Percentiles rank a stretch among this genome's conserved stretches.
phyloP scores from a whole-genome alignment of 768 basidiomycete genomes.

The Suillus brevipes region DNA sequence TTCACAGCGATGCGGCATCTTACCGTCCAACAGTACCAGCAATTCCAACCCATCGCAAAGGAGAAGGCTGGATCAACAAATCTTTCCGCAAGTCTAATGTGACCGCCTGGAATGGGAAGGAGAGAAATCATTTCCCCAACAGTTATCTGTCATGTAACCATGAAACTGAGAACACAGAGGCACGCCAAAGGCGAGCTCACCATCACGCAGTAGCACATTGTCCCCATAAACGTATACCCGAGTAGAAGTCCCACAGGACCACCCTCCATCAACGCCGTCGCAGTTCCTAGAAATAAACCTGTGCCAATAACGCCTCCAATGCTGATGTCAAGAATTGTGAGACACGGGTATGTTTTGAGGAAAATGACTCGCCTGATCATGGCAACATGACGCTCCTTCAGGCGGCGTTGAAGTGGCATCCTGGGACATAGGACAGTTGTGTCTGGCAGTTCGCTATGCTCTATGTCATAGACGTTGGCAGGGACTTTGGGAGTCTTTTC shows the following conservation, averaged over 20 bases:
- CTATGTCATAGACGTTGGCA: not conserved
- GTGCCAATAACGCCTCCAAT: not conserved
- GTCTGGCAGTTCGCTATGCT: not conserved
- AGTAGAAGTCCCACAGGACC: not conserved
- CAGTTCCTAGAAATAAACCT: not conserved
- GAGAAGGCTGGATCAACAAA: not conserved
- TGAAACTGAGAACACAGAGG: not conserved
- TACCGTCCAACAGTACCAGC: slow-evolving; percentile 1
- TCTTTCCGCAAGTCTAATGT: not conserved
- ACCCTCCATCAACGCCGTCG: not conserved
- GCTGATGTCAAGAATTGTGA: not conserved
- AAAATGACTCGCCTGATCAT: not conserved
- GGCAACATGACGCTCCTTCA: not conserved
- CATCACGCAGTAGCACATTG: not conserved
- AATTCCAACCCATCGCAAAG: not conserved
- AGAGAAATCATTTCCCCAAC: not conserved
- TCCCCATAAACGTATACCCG: not conserved
- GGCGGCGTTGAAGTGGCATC: not conserved
- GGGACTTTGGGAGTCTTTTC: not conserved
- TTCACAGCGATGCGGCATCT: not conserved
- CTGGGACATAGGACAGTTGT: not conserved
- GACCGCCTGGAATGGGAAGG: not conserved
- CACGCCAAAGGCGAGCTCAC: not conserved
- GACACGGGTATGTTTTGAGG: not conserved
- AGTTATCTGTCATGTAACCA: not conserved